phyloP scores from a whole-genome alignment of 495 filamentous ascomycete species.

The Staphylotrichum longicolle region DNA sequence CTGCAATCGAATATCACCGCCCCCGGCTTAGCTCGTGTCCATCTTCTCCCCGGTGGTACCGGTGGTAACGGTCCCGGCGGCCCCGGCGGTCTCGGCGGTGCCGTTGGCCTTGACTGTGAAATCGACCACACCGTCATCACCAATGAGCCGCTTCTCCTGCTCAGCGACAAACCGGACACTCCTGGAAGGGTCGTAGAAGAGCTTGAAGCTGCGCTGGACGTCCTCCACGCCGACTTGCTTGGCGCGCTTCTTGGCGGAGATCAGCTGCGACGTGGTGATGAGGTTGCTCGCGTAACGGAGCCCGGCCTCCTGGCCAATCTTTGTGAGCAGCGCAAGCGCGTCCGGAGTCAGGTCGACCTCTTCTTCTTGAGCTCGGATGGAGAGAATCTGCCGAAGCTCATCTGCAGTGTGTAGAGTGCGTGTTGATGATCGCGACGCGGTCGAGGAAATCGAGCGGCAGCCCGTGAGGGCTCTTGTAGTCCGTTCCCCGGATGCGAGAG shows the following conservation, averaged over 20 bases:
- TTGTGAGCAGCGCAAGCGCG: constrained; percentile 86
- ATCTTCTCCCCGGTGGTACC: constrained; percentile 63
- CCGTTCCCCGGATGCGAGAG: constrained; percentile 89
- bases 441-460: constrained; percentile 95
- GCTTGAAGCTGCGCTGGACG: constrained; percentile 84
- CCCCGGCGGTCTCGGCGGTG: constrained; percentile 31
- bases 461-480: constrained; percentile 86
- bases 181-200: constrained; percentile 86
- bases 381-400: constrained; percentile 86
- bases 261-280: constrained; percentile 86
- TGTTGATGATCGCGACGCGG: constrained; percentile 94
- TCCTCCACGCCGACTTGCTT: constrained; percentile 80
- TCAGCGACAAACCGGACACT: constrained; percentile 88
- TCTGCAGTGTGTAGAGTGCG: constrained; percentile 80
- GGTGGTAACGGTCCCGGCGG: background rate
- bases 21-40: constrained; percentile 58
- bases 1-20: constrained; percentile 14
- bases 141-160: constrained; percentile 90
- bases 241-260: constrained; percentile 72
- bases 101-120: constrained; percentile 55
- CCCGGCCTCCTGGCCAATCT: constrained; percentile 91
- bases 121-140: constrained; percentile 75
- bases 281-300: constrained; percentile 92
- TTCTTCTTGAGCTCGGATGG: constrained; percentile 90
- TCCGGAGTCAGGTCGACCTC: constrained; percentile 88